Evolutionary conservation across 1,139 yeast genomes (phyloP).

Genomic region (Protomyces inundatus): DNA sequence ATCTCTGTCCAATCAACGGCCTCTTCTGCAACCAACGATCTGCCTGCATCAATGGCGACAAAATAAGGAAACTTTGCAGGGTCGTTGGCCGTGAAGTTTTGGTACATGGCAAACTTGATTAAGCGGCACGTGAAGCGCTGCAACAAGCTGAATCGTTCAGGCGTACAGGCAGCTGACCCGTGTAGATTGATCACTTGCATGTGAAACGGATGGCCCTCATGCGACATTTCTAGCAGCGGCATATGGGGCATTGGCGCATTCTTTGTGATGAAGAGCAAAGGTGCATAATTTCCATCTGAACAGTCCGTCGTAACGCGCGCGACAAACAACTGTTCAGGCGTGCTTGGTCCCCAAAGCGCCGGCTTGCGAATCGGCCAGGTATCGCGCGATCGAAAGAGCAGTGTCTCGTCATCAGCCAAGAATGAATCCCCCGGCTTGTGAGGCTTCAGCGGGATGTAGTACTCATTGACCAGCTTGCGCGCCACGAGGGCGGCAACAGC

Average conservation of each 20-base stretch:
- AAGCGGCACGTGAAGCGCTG: conserved; percentile 2
- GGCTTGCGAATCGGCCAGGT: conserved; percentile 9
- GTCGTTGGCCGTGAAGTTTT: background rate
- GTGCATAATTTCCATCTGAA: background rate
- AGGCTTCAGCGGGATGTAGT: conserved; percentile 1
- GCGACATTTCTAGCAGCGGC: background rate
- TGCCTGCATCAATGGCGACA: background rate
- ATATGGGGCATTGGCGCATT: conserved; percentile 1
- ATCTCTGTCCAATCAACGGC: conserved; percentile 9
- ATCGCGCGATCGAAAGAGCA: background rate
- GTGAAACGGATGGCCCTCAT: background rate
- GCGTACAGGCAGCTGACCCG: background rate
- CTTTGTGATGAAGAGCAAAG: conserved; percentile 13
- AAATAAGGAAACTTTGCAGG: conserved; percentile 6
- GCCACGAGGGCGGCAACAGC: conserved; percentile 10
- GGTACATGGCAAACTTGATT: background rate
- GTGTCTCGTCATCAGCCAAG: background rate
- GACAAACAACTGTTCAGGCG: background rate
- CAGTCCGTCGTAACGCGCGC: background rate
- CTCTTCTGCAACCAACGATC: background rate
- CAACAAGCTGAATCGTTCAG: background rate
- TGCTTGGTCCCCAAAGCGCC: background rate
- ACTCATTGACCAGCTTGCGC: conserved; percentile 13
- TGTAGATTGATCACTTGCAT: background rate
- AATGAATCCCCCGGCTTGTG: background rate